A percentile compares a stretch with the other conserved stretches of the same genome.
Evolutionary conservation across 495 filamentous ascomycete genomes (phyloP).

Genomic region (Aspergillus conjunctus): DNA sequence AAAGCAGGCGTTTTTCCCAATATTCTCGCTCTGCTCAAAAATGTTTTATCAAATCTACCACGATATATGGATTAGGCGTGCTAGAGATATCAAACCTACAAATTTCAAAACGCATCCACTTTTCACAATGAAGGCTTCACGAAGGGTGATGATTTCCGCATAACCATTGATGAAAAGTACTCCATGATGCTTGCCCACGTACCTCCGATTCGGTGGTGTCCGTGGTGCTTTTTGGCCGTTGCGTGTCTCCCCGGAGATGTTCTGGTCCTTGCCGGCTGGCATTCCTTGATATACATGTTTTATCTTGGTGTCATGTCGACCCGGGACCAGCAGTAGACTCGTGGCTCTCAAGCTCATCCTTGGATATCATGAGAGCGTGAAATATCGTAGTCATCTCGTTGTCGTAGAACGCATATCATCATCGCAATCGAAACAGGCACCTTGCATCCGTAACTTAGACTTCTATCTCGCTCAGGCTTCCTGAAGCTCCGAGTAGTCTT

Average conservation of each 20-base stretch:
- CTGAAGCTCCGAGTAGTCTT: too few species aligned
- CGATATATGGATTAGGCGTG: conserved; percentile 50
- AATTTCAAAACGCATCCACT: conserved; percentile 41
- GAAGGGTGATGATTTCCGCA: conserved; percentile 50
- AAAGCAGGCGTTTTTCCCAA: conserved; percentile 27
- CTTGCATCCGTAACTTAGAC: too few species aligned
- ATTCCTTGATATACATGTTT: too few species aligned
- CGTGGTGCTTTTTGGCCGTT: conserved; percentile 5
- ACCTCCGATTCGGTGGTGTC: not conserved
- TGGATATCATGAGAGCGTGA: too few species aligned
- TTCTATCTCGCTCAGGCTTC: too few species aligned
- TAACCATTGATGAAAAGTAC: conserved; percentile 52
- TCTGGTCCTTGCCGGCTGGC: too few species aligned
- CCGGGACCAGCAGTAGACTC: too few species aligned
- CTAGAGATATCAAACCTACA: conserved; percentile 46
- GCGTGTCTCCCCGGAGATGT: not conserved
- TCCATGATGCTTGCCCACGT: conserved; percentile 23
- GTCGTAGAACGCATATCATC: too few species aligned
- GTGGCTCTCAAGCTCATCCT: too few species aligned
- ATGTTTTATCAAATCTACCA: conserved; percentile 39
- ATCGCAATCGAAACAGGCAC: too few species aligned
- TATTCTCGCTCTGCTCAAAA: conserved; percentile 29
- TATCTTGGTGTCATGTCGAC: too few species aligned
- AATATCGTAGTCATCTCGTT: too few species aligned
- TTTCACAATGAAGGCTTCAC: conserved; percentile 56